Evolutionary conservation across 2,329 filamentous ascomycete genomes (phyloP).

Genomic region (Helicocarpus griseus): DNA sequence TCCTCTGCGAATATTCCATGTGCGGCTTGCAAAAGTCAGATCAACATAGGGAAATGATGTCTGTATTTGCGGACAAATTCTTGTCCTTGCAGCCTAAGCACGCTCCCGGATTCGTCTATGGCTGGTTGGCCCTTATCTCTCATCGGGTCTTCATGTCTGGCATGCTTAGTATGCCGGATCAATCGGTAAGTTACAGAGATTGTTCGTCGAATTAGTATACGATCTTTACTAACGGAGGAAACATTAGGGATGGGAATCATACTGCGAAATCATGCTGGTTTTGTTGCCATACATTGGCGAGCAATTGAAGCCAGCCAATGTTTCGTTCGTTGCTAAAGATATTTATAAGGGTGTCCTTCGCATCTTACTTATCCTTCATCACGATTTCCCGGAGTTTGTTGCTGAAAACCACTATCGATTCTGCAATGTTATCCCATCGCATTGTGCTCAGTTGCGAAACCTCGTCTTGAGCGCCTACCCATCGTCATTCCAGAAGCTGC

Average conservation of each 20-base stretch:
- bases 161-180: conserved; percentile 58
- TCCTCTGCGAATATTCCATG: conserved; percentile 64
- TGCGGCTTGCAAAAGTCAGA: conserved; percentile 50
- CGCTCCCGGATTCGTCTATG: conserved; percentile 74
- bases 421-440: conserved; percentile 68
- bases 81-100: conserved; percentile 64
- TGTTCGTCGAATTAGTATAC: neutral
- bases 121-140: conserved; percentile 72
- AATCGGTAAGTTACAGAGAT: conserved; percentile 28
- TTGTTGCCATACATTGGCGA: conserved; percentile 67
- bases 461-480: conserved; percentile 75
- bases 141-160: conserved; percentile 77
- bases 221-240: conserved; percentile 5
- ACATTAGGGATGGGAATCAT: conserved; percentile 60
- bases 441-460: conserved; percentile 82
- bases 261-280: conserved; percentile 62
- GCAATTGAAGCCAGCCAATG: conserved; percentile 63
- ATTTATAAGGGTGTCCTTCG: conserved; percentile 78
- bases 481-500: conserved; percentile 58
- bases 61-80: conserved; percentile 62
- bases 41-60: conserved; percentile 58
- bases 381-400: conserved; percentile 91
- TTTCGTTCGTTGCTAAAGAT: conserved; percentile 63
- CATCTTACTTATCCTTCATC: conserved; percentile 73
- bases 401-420: conserved; percentile 77